Evolutionary conservation across 202 grass and related monocot genomes (phyloP), one percentile per base, ranked within the genome.

Genomic region (Panicum hallii): DNA sequence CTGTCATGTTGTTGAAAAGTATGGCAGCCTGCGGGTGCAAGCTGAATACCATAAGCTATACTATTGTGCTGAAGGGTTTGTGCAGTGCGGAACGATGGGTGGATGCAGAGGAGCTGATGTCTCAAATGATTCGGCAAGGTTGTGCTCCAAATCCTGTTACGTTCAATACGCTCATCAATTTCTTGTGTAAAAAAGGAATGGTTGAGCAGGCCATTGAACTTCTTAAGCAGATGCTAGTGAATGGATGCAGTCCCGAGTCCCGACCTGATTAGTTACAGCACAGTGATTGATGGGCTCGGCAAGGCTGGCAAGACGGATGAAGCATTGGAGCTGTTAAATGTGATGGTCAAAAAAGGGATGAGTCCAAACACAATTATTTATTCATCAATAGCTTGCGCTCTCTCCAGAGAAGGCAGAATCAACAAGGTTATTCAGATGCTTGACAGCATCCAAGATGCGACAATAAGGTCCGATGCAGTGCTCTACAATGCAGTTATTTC

Each of bases 21-120:
- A 95, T 95, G 90, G 75, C 86, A 13, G 60, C 86, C 5, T 89
- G 83, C 60, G 93, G 88, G 46, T 92, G 88, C 84, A 82, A 85
- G 75, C 90, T 88, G 16, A 91, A 95, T 50, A 95, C 91, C 42
- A 32, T 94, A 67, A 89, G 92, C 80, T 94, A 91, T 78, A 90
- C 88, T 41, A 90, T 86, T 67, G 88, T 86, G 63, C 50, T 90
- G 66, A 90, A 78, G 61, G 88, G 88, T 78, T 78, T 90, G 56
- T 90, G 83, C 67, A 78, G 66, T 11, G 38, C 48, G 0, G 88
- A 77, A 7, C 73, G 88, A 30, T 90, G 83, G 83, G 72, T 72
- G 41, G 88, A 82, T 73, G 83, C 79, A 3, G 79, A 90, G 83
- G 73, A 83, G 60, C 83, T 90, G 1, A 86, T 90, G 65, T 86